phyloP scores from a whole-genome alignment of 1,284 basidiomycete species.

The Heterobasidion annosum region DNA sequence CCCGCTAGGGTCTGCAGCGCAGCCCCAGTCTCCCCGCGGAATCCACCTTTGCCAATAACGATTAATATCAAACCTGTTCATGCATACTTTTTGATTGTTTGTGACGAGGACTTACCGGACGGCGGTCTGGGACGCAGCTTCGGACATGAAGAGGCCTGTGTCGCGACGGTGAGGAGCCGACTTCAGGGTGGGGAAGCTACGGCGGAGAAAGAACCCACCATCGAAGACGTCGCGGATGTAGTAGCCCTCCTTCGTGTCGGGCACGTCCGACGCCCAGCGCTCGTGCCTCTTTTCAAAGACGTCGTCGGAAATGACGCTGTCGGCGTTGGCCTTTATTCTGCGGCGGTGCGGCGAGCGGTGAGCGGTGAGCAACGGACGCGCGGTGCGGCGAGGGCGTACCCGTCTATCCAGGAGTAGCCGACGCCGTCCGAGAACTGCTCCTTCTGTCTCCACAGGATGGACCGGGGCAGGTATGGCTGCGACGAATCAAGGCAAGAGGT shows the following conservation, averaged over 20 bases:
- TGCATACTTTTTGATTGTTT: not conserved
- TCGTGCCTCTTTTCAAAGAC: slow-evolving; percentile 68
- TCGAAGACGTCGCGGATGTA: slow-evolving; percentile 94
- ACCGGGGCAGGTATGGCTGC: slow-evolving; percentile 90
- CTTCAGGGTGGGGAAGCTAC: slow-evolving; percentile 1
- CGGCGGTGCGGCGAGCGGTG: not conserved
- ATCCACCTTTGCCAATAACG: slow-evolving; percentile 61
- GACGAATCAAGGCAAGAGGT: not conserved
- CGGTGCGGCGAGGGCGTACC: slow-evolving; percentile 34
- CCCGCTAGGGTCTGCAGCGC: slow-evolving; percentile 90
- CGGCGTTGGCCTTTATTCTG: slow-evolving; percentile 89
- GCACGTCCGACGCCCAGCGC: slow-evolving; percentile 78
- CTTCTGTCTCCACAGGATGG: slow-evolving; percentile 98
- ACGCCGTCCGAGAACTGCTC: slow-evolving; percentile 99
- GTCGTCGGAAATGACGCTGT: slow-evolving; percentile 71
- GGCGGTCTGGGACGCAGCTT: slow-evolving; percentile 87
- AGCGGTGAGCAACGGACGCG: not conserved
- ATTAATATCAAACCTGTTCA: not conserved
- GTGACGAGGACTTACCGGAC: slow-evolving; percentile 51
- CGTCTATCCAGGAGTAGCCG: slow-evolving; percentile 99
- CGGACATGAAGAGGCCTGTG: slow-evolving; percentile 71
- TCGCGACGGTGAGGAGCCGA: slow-evolving; percentile 4
- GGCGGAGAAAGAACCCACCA: slow-evolving; percentile 28
- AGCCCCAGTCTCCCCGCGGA: slow-evolving; percentile 95
- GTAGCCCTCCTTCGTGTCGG: slow-evolving; percentile 98